Base-by-base conservation (phyloP, 2,329 filamentous ascomycete genomes). In the Alternaria panax region DNA sequence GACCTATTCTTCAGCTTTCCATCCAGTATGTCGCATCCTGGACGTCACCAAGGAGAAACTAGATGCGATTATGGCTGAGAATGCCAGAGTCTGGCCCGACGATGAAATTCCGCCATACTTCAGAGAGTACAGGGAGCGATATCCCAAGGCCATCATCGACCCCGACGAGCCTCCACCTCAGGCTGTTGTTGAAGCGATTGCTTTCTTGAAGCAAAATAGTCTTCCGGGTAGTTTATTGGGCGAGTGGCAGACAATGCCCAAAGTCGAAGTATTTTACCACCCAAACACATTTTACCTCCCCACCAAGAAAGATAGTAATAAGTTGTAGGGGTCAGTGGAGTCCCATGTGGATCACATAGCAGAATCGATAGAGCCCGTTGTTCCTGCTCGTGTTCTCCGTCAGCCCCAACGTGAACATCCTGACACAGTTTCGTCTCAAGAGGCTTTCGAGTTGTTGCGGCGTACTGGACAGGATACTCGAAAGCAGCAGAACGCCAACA, bases 201-300 rank as follows among this genome's bases (percentile, higher is more conserved):
- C 48, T 6, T 73, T 57, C 38, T 34, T 72, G 43, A 62, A 40
- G 24, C 64, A 72, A 32, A 52, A 67, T 7, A 45, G 54, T 34
- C 59, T 73, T 30, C 69, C 68, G 3, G 58, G 38, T 4, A 61
- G 56, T 28, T 56, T 70, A 40, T 30, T 70, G 14, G 62, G 60
- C 5, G 57, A 65, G 40, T 68, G 60, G 58, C 54, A 62, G 45
- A 46, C 54, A 4, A 22, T 65, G 24, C 64, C 62, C 16, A 24
- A 54, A 34, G 14, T 54, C 16, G 43, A 64, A 54, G 61, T 64
- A 62, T 53, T 62, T 20, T 28, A 27, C 7, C 40, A 52, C n/a
- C 50, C 58, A 24, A 5, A 22, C 6, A 40, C 36, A 34, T 43
- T 38, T 22, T 20, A 41, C 16, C 24, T 43, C 28, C 51, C 12